Percentiles rank a stretch among this genome's conserved stretches.
Evolutionary conservation across 1,284 basidiomycete species (phyloP).

Genomic region (Athelia sp.): DNA sequence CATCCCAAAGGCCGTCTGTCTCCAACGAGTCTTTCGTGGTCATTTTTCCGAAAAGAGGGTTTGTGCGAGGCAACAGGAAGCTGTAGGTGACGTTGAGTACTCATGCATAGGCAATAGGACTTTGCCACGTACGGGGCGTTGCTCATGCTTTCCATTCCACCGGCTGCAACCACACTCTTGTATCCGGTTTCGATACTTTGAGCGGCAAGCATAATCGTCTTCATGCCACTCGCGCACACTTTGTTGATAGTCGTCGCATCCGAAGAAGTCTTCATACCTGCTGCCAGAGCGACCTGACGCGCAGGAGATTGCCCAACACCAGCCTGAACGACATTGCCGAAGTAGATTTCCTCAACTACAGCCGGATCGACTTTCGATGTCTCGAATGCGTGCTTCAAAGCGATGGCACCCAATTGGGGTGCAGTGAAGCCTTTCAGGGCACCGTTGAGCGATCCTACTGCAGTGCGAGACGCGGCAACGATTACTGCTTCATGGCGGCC

Average conservation of each 20-base stretch:
- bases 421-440: conserved; percentile 85
- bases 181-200: conserved; percentile 90
- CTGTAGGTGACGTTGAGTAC: conserved; percentile 35
- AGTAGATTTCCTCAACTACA: conserved; percentile 90
- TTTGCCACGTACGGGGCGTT: conserved; percentile 74
- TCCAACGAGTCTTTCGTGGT: conserved; percentile 86
- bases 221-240: conserved; percentile 96
- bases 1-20: conserved; percentile 93
- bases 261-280: conserved; percentile 79
- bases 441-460: conserved; percentile 92
- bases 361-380: conserved; percentile 78
- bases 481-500: conserved; percentile 84
- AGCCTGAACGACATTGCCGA: conserved; percentile 96
- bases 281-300: conserved; percentile 86
- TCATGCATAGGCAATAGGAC: conserved; percentile 1
- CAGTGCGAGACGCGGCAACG: conserved; percentile 91
- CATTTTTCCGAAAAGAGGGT: conserved; percentile 88
- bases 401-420: conserved; percentile 84
- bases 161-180: conserved; percentile 83
- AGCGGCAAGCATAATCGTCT: conserved; percentile 89
- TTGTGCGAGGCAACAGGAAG: conserved; percentile 88
- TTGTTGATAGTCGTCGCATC: conserved; percentile 99
- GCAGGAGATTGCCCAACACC: conserved; percentile 95
- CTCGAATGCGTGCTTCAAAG: conserved; percentile 87
- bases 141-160: conserved; percentile 98